Base-by-base conservation (phyloP, 2,329 filamentous ascomycete genomes). In the Calycina herbarum region DNA sequence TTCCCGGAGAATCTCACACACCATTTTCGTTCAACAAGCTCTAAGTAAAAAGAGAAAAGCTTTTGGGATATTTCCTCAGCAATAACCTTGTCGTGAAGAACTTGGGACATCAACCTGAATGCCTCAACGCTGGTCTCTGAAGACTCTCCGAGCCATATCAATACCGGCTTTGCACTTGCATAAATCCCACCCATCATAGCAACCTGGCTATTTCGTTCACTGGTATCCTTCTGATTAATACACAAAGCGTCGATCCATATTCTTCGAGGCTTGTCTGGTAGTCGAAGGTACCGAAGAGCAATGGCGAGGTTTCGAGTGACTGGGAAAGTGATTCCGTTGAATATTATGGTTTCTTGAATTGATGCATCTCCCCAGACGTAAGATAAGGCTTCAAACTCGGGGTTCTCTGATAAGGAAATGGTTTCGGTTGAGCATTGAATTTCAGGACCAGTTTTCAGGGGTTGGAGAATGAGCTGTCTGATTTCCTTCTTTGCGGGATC, bases 101-200 rank as follows among this genome's bases (percentile, higher is more conserved):
- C 20, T 13, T 13, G 48, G 10, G 20, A 15, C 24, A 54, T 27
- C 48, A 54, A 27, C 10, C n/a, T n/a, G 13, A 54, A 54, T 27
- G 48, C 48, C 20, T 54, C 48, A 54, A 27, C 48, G 11, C n/a
- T 54, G 11, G 20, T 24, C 5, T 54, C 7, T 13, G 48, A 54
- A 54, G 48, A 38, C 13, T 59, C 57, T 3, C 57, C 57, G n/a
- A 59, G 57, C 57, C 57, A 59, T 38, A 59, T 38, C 8, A 59
- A 35, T 27, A 59, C 57, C n/a, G 31, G 33, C 17, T 40, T 59
- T 5, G 57, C 57, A 7, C 31, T 24, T 13, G 10, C 24, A 29
- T 54, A 54, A 13, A 54, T 54, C 48, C 29, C 48, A 24, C 48
- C 48, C 48, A 54, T 54, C 48, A 54, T 54, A 2, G 20, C 8